Evolutionary conservation across 805 yeast genomes (phyloP).

Genomic region (Scheffersomyces stipitis): DNA sequence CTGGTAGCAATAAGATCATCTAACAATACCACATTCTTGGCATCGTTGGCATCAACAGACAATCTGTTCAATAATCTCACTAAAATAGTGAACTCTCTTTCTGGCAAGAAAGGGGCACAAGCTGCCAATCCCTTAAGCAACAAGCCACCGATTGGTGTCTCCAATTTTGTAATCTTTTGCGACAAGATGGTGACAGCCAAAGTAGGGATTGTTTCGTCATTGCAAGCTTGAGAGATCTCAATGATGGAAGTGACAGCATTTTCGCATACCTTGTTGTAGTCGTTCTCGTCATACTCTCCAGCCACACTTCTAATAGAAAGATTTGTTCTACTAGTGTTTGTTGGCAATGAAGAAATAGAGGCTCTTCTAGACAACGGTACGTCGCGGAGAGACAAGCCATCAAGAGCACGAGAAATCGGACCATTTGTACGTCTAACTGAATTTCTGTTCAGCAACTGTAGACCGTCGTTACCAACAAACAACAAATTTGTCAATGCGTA

Average conservation of each 20-base stretch:
- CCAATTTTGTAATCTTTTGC: constrained; percentile 60
- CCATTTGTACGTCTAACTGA: constrained; percentile 29
- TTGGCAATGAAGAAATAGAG: constrained; percentile 4
- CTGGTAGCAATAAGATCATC: constrained; percentile 52
- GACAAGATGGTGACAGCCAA: constrained; percentile 78
- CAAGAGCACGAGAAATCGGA: constrained; percentile 8
- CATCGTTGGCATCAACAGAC: constrained; percentile 43
- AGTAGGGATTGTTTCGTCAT: constrained; percentile 70
- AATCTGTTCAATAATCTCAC: constrained; percentile 56
- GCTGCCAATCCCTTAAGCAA: constrained; percentile 63
- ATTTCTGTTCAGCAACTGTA: constrained; percentile 25
- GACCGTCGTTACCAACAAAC: constrained; percentile 49
- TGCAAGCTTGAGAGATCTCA: constrained; percentile 63
- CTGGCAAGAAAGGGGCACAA: constrained; percentile 60
- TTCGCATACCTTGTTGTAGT: constrained; percentile 46
- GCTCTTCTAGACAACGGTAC: constrained; percentile 9
- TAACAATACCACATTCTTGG: constrained; percentile 37
- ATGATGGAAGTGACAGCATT: constrained; percentile 71
- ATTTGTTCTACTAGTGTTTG: not conserved
- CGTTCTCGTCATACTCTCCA: constrained; percentile 27
- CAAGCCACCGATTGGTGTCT: constrained; percentile 52
- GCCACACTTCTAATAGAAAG: constrained; percentile 1
- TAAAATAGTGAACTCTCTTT: constrained; percentile 66
- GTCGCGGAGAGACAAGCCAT: constrained; percentile 4
- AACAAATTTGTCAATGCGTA: constrained; percentile 80